Percentiles rank a stretch among this genome's conserved stretches.
phyloP scores from a whole-genome alignment of 805 yeast species.

The baker's yeast (Saccharomyces cerevisiae) region DNA sequence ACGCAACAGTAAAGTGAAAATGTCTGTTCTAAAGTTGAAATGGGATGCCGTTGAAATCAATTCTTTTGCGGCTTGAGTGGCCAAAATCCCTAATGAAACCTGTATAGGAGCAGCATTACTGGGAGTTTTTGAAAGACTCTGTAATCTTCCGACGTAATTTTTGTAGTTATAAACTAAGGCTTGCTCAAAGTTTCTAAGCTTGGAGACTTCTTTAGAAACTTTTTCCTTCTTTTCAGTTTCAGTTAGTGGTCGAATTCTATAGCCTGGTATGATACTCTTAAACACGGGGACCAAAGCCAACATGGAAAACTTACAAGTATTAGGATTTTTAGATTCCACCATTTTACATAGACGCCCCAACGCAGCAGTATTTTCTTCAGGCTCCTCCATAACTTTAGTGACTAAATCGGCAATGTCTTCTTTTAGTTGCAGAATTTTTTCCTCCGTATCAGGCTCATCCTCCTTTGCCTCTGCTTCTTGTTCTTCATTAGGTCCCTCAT shows the following conservation, averaged over 20 bases:
- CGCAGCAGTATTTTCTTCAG: slow-evolving; percentile 70
- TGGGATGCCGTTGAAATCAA: slow-evolving; percentile 58
- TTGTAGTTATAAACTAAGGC: slow-evolving; percentile 60
- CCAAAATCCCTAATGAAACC: slow-evolving; percentile 41
- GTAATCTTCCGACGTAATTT: slow-evolving; percentile 51
- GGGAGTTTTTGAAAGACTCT: slow-evolving; percentile 35
- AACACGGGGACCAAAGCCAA: slow-evolving; percentile 77
- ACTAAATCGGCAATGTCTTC: slow-evolving; percentile 82
- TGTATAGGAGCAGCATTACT: slow-evolving; percentile 27
- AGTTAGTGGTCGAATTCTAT: slow-evolving; percentile 72
- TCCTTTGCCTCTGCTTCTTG: slow-evolving; percentile 25
- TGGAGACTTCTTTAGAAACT: slow-evolving; percentile 75
- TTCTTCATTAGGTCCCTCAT: slow-evolving; percentile 20
- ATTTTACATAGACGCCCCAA: slow-evolving; percentile 61
- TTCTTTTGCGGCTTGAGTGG: slow-evolving; percentile 75
- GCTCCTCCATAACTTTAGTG: slow-evolving; percentile 70
- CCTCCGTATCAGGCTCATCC: slow-evolving; percentile 42
- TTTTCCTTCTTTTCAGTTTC: slow-evolving; percentile 76
- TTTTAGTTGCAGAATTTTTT: slow-evolving; percentile 52
- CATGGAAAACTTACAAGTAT: slow-evolving; percentile 61
- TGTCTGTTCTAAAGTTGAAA: slow-evolving; percentile 75
- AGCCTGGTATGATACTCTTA: slow-evolving; percentile 80
- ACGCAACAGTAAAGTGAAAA: slow-evolving; percentile 58
- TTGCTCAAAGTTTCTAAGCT: slow-evolving; percentile 74
- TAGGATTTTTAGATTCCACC: slow-evolving; percentile 59